Evolutionary conservation across 768 basidiomycete genomes (phyloP).

Genomic region (Amanita muscaria): DNA sequence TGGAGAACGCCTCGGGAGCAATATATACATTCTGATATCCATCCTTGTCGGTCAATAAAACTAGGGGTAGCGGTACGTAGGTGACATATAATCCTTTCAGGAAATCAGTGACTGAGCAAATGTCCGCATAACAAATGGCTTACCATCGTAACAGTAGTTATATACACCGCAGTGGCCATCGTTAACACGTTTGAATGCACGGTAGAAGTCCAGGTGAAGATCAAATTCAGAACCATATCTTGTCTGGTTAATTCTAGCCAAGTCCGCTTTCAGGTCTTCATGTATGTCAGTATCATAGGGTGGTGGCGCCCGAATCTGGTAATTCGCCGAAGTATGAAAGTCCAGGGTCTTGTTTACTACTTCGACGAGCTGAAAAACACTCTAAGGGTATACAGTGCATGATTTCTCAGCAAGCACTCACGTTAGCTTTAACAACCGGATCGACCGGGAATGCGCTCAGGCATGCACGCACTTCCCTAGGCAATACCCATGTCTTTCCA

Average conservation of each 20-base stretch:
- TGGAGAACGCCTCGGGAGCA: constrained; percentile 42
- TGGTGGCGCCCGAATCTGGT: constrained; percentile 45
- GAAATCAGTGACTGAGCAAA: no score
- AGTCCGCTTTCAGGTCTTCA: constrained; percentile 42
- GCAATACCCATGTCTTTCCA: constrained; percentile 47
- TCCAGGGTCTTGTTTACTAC: constrained; percentile 52
- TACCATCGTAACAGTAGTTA: constrained; percentile 48
- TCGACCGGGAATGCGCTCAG: constrained; percentile 41
- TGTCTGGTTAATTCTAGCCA: constrained; percentile 36
- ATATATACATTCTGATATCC: constrained; percentile 42
- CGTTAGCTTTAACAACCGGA: constrained; percentile 39
- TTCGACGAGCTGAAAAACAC: constrained; percentile 36
- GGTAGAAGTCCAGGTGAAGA: constrained; percentile 46
- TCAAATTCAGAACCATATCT: constrained; percentile 44
- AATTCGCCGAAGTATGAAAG: constrained; percentile 57
- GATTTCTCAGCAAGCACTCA: constrained; percentile 16
- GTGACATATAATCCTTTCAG: constrained; percentile 33
- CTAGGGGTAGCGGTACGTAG: constrained; percentile 41
- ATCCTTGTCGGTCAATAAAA: constrained; percentile 34
- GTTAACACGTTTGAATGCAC: constrained; percentile 43
- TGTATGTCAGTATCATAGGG: no score
- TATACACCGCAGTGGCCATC: constrained; percentile 53
- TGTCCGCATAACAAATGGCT: constrained; percentile 9
- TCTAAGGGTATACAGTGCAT: not conserved
- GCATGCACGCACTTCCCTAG: constrained; percentile 42